Evolutionary conservation across 345 rosid species (phyloP), one percentile per base, ranked within the genome.

Genomic region (Ailanthus altissimus): DNA sequence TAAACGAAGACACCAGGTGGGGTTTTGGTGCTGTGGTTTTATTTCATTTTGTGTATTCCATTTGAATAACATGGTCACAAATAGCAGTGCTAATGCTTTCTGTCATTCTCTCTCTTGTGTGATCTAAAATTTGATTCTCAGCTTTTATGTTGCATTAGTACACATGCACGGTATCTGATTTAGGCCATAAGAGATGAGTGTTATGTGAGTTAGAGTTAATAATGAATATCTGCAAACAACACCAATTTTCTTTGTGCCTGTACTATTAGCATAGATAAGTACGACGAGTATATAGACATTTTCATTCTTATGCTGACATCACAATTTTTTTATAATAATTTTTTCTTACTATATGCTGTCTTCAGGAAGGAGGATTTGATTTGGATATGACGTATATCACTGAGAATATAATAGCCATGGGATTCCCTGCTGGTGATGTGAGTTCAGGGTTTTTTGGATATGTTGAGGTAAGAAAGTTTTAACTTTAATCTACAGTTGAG

Each of bases 401-500:
- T 8, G 97, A 93, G 87, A 93, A 93, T 75, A 85, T 93, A 32
- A 91, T 91, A 81, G 97, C 97, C 36, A 93, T 93, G 97, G 97
- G 97, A n/a, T 93, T 93, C 79, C 97, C 97, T 85, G 97, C 97
- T 82, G 97, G 97, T 79, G 95, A 91, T 81, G 85, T 89, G 96
- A 93, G 97, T 78, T 93, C 97, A 77, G 97, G 97, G 28, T 86
- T 93, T 84, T 93, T 93, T 53, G 92, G 97, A 56, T 93, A 88
- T 84, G 90, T 93, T 28, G 97, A 93, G 89, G 97, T 91, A 69
- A 80, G 84, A 67, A 56, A 16, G 25, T 67, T 43, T n/a, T 56
- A 75, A 72, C 69, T 64, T 49, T 80, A 18, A 63, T 72, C 40
- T 15, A 60, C 23, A 4, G 21, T 81, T 68, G 20, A 36, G 77